A percentile compares a stretch with the other conserved stretches of the same genome.
Evolutionary conservation across 208 protist species (phyloP).

Genomic region (Tritrichomonas foetus): DNA sequence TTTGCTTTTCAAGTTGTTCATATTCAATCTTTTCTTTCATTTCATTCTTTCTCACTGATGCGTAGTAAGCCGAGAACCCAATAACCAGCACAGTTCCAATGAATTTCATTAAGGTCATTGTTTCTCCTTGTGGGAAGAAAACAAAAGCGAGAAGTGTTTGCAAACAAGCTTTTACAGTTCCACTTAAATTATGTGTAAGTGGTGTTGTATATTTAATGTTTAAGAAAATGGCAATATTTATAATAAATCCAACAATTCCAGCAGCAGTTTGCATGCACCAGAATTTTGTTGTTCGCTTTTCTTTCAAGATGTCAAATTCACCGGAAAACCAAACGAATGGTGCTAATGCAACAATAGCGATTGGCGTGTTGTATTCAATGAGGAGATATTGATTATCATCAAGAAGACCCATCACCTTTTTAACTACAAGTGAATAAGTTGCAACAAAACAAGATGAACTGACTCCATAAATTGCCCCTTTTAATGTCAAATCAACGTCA

Average conservation of each 20-base stretch:
- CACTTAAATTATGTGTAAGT: conserved; percentile 61
- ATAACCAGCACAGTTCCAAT: conserved; percentile 49
- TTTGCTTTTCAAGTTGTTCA: too few relatives aligned
- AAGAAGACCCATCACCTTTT: conserved; percentile 52
- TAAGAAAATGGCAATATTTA: conserved; percentile 59
- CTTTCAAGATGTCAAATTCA: conserved; percentile 44
- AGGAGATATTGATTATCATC: conserved; percentile 57
- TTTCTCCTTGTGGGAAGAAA: conserved; percentile 45
- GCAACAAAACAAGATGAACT: conserved; percentile 59
- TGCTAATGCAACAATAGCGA: conserved; percentile 55
- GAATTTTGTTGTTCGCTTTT: conserved; percentile 41
- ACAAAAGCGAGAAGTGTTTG: conserved; percentile 57
- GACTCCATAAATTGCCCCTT: conserved; percentile 58
- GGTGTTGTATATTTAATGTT: conserved; percentile 64
- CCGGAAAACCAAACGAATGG: conserved; percentile 56
- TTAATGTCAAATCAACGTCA: conserved; percentile 55
- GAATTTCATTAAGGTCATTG: conserved; percentile 42
- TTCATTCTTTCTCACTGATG: conserved; percentile 44
- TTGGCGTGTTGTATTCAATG: conserved; percentile 59
- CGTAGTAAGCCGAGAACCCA: conserved; percentile 45
- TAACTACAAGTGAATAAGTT: conserved; percentile 61
- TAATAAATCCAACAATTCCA: conserved; percentile 58
- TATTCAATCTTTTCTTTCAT: too few relatives aligned
- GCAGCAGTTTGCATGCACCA: conserved; percentile 59
- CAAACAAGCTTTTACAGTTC: conserved; percentile 60